These are phyloP conservation scores for Apiospora rasikravindrae DNA, from an alignment of 2,329 filamentous ascomycete species.

Conservation along the genomic window DNA sequence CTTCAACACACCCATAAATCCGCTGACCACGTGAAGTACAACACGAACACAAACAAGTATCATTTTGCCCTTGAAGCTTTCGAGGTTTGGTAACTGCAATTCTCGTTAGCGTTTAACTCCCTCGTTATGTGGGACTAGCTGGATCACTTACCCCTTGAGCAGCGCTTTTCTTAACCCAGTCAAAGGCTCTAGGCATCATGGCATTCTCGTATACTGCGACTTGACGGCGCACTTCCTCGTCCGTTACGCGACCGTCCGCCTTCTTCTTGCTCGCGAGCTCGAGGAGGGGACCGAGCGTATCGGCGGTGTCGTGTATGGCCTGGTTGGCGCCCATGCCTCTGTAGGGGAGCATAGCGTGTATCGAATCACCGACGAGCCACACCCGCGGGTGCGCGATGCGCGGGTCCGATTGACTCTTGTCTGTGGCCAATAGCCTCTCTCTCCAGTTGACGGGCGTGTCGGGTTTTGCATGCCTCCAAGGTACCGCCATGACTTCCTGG, in stretches of 20 bases:
- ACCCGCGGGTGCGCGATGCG: slow-evolving; percentile 23
- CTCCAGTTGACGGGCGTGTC: slow-evolving; percentile 22
- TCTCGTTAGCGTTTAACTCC: not conserved
- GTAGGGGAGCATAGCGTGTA: slow-evolving; percentile 28
- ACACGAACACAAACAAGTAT: not conserved
- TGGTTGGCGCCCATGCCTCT: slow-evolving; percentile 32
- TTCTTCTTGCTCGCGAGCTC: slow-evolving; percentile 17
- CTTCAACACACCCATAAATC: not conserved
- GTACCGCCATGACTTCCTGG: not conserved
- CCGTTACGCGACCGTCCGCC: not conserved
- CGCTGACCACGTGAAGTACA: not conserved
- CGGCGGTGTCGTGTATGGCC: slow-evolving; percentile 28
- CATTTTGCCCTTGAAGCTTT: not conserved
- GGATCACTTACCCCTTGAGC: not conserved
- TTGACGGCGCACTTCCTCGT: not conserved
- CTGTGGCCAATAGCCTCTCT: not conserved
- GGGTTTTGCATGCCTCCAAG: not conserved
- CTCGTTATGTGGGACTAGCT: not conserved
- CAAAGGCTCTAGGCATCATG: slow-evolving; percentile 24
- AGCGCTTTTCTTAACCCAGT: slow-evolving; percentile 23
- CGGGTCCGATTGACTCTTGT: not conserved
- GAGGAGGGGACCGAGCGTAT: slow-evolving; percentile 23
- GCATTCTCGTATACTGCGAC: slow-evolving; percentile 18
- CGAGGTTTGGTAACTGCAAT: not conserved
- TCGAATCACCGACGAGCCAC: slow-evolving; percentile 28